A percentile compares a stretch with the other conserved stretches of the same genome.
These are phyloP conservation scores for Melocanna baccifera DNA, from an alignment of 176 grass and related monocot genomes.

Conservation along the genomic window DNA sequence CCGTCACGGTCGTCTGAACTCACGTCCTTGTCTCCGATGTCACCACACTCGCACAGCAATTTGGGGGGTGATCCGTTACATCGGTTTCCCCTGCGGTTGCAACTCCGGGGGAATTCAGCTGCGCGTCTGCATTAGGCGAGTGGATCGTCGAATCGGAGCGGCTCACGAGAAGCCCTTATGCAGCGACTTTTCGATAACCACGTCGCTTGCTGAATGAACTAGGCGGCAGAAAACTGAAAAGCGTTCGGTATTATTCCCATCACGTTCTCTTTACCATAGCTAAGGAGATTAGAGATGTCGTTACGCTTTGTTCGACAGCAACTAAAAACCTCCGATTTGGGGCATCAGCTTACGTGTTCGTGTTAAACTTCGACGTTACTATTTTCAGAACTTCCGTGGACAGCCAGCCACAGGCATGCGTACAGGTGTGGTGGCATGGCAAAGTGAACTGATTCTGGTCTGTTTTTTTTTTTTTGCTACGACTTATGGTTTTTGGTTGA, in stretches of 20 bases:
- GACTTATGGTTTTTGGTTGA: too few species aligned
- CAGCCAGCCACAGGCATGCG: background rate
- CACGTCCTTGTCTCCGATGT: background rate
- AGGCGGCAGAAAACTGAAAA: background rate
- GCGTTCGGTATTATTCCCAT: background rate
- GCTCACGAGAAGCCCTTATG: background rate
- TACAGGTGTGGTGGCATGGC: background rate
- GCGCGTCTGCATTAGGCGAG: background rate
- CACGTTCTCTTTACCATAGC: background rate
- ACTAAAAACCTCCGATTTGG: background rate
- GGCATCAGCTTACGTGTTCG: background rate
- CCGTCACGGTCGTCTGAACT: background rate
- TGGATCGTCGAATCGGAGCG: background rate
- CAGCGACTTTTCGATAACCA: background rate
- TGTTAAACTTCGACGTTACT: background rate
- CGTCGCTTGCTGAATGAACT: background rate
- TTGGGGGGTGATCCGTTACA: background rate
- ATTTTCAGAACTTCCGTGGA: background rate
- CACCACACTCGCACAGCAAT: background rate
- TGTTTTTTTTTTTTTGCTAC: too few species aligned
- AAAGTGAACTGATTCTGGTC: background rate
- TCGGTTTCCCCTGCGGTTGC: slow-evolving; percentile 19
- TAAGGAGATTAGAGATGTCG: background rate
- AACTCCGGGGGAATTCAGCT: background rate
- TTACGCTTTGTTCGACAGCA: background rate